Evolutionary conservation across 176 grass and related monocot genomes (phyloP), one percentile per base, ranked within the genome.

Genomic region (Eremochloa ophiuroides): DNA sequence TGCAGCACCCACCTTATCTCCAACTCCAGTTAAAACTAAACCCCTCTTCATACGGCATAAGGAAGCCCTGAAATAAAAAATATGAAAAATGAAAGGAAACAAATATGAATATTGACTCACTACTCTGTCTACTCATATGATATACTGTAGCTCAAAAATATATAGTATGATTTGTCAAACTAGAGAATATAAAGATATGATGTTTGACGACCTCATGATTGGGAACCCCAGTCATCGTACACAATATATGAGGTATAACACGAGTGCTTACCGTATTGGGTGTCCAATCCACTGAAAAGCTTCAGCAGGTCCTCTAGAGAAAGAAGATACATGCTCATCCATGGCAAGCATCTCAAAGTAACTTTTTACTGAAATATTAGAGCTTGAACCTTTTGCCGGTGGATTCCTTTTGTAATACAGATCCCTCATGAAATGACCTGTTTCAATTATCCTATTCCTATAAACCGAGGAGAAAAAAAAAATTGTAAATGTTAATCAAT

Each of bases 1-100:
- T 69, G 71, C 30, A 75, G 60, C 18, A 50, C 39, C n/a, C 50
- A 97, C 94, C 89, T 88, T 92, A 50, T 97, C 94, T 87, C 94
- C 92, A 82, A 80, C 83, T 85, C 92, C 94, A 72, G 92, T 90
- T 80, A 97, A 86, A 76, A 97, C 80, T 43, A 58, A 79, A 33
- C 94, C 94, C 37, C 94, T 87, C 68, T 92, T 97, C 89, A 97
- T 97, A 50, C 89, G 83, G 60, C 94, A 97, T 56, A 94, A 76
- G 53, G 69, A 87, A 47, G 88, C 87, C 81, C 94, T 97, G 82
- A 30, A 75, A 87, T 18, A 76, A 89, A 25, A 88, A 68, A 47
- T 50, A 69, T 16, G 15, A 78, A 50, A 50, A 59, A 4, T 26
- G 33, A 80, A 66, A 71, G 6, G 10, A 4, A 31, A 10, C 3